phyloP scores from a whole-genome alignment of 1,284 basidiomycete species.

The Puccinia sorghi region DNA sequence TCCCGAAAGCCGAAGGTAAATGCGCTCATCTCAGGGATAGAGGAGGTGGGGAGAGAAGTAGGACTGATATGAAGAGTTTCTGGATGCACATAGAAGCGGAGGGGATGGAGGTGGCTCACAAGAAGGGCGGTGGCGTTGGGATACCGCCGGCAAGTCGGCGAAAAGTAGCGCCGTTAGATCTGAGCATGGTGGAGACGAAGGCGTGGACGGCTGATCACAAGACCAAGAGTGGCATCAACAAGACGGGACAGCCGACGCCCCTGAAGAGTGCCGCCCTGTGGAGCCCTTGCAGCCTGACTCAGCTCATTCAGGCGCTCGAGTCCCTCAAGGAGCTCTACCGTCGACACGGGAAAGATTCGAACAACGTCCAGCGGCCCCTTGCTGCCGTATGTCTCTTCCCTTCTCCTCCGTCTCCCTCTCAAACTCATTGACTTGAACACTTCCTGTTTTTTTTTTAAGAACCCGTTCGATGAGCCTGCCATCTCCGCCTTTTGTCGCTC shows the following conservation, averaged over 20 bases:
- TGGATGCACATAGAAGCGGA: too few species aligned
- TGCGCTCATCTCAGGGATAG: neutral
- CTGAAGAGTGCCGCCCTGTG: neutral
- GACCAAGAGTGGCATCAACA: too few species aligned
- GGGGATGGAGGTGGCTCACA: too few species aligned
- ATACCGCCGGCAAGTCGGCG: too few species aligned
- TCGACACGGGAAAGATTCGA: neutral
- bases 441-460: neutral
- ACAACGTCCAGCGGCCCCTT: neutral
- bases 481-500: neutral
- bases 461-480: neutral
- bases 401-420: neutral
- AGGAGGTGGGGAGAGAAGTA: too few species aligned
- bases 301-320: neutral
- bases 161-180: too few species aligned
- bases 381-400: neutral
- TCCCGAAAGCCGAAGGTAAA: too few species aligned
- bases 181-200: too few species aligned
- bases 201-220: too few species aligned
- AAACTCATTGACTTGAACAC: neutral
- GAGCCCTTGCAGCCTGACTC: neutral
- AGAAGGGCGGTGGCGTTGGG: too few species aligned
- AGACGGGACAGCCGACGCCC: neutral
- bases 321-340: slow-evolving; percentile 2
- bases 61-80: too few species aligned